phyloP scores from a whole-genome alignment of 2,329 filamentous ascomycete genomes.

The Penicillium sp. region DNA sequence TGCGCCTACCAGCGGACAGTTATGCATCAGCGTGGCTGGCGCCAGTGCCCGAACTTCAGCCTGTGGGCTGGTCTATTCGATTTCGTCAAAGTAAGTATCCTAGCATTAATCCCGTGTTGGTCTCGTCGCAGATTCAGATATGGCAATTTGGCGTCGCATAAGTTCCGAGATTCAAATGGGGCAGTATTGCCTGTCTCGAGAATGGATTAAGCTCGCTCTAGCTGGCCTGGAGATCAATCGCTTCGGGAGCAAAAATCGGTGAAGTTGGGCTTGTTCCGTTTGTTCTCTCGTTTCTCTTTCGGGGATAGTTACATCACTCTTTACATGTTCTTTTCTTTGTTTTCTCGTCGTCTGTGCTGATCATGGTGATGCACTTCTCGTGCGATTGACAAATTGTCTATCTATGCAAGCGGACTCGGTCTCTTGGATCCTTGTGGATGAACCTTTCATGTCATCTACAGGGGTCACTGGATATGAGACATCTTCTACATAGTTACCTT shows the following conservation, averaged over 20 bases:
- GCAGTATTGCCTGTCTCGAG: constrained; percentile 34
- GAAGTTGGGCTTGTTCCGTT: neutral
- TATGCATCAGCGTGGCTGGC: constrained; percentile 90
- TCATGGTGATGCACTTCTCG: constrained; percentile 9
- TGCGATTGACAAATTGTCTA: constrained; percentile 4
- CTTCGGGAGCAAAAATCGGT: constrained; percentile 8
- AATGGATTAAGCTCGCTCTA: constrained; percentile 35
- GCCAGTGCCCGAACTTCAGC: constrained; percentile 89
- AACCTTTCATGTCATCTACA: neutral
- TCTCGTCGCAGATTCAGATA: constrained; percentile 30
- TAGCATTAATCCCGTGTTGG: constrained; percentile 40
- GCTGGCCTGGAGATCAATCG: constrained; percentile 23
- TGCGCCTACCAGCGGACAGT: constrained; percentile 95
- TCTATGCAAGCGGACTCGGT: constrained; percentile 1
- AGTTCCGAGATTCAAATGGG: constrained; percentile 21
- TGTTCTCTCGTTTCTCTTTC: neutral
- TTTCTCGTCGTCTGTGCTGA: constrained; percentile 7
- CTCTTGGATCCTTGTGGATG: neutral
- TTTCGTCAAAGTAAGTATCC: constrained; percentile 72
- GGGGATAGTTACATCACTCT: neutral
- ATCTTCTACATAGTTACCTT: constrained; percentile 6
- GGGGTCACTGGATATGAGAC: neutral
- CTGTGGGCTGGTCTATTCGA: constrained; percentile 86
- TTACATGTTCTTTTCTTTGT: neutral
- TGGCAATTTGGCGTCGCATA: constrained; percentile 22